phyloP scores from a whole-genome alignment of 2,329 filamentous ascomycete genomes.

The Pseudogymnoascus sp. region DNA sequence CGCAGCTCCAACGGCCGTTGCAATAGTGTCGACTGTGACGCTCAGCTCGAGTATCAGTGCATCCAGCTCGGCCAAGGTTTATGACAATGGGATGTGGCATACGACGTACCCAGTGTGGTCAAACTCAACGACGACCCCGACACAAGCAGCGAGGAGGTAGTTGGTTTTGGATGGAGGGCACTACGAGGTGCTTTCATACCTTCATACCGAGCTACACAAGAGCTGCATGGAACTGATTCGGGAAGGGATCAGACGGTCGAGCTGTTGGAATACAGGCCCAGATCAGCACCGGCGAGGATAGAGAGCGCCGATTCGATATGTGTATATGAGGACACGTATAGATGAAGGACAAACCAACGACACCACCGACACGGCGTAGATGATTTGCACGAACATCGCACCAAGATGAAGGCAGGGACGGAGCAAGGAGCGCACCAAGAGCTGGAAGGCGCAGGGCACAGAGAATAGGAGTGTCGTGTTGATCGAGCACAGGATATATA shows the following conservation, averaged over 20 bases:
- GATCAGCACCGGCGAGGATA: neutral
- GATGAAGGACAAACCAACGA: neutral
- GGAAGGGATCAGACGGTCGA: neutral
- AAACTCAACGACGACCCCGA: conserved; percentile 9
- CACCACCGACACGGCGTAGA: neutral
- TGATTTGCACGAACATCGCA: neutral
- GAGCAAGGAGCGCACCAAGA: conserved; percentile 26
- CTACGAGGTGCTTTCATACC: neutral
- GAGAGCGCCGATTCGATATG: neutral
- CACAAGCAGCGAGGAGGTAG: neutral
- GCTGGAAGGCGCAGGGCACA: conserved; percentile 26
- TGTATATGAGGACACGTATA: neutral
- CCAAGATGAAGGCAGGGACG: neutral
- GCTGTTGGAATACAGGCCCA: neutral
- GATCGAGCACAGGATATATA: neutral
- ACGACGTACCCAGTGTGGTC: conserved; percentile 22
- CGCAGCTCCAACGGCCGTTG: neutral
- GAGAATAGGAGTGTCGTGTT: neutral
- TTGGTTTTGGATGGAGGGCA: neutral
- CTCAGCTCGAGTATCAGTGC: neutral
- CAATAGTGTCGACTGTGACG: neutral
- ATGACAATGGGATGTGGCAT: conserved; percentile 29
- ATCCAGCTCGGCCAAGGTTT: conserved; percentile 14
- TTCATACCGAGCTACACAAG: neutral
- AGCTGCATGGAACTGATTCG: neutral